Conservation (phyloP, 352 stramenopile genomes). For the Globisporangium camurandrum region DNA sequence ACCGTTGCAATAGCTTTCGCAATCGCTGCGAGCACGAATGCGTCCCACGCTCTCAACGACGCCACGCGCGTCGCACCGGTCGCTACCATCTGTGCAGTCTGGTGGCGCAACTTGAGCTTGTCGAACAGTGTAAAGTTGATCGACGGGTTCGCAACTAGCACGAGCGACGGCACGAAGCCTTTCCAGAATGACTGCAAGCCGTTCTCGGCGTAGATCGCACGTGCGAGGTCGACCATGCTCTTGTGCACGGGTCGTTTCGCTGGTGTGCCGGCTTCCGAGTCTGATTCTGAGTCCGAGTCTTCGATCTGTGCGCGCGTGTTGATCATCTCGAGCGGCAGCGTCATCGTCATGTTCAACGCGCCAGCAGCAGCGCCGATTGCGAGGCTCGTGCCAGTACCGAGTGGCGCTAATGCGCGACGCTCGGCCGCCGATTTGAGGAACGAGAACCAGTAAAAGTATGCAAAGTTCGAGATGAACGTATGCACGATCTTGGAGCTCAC, state of each 20-base stretch:
- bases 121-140: slow-evolving; percentile 90
- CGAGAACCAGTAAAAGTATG: slow-evolving; percentile 85
- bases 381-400: slow-evolving; percentile 65
- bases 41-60: slow-evolving; percentile 56
- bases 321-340: slow-evolving; percentile 82
- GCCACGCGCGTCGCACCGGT: slow-evolving; percentile 25
- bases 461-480: slow-evolving; percentile 73
- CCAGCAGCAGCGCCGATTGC: slow-evolving; percentile 68
- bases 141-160: slow-evolving; percentile 83
- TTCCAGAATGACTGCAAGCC: slow-evolving; percentile 80
- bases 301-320: slow-evolving; percentile 79
- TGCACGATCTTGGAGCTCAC: slow-evolving; percentile 72
- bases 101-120: slow-evolving; percentile 67
- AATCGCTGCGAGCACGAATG: slow-evolving; percentile 76
- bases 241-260: slow-evolving; percentile 12
- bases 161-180: slow-evolving; percentile 80
- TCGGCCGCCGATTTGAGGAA: slow-evolving; percentile 66
- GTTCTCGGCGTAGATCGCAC: slow-evolving; percentile 65
- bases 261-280: slow-evolving; percentile 22
- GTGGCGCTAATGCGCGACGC: slow-evolving; percentile 30
- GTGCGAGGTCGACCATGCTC: slow-evolving; percentile 37
- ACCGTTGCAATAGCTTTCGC: slow-evolving; percentile 81
- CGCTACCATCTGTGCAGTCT: slow-evolving; percentile 40
- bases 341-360: slow-evolving; percentile 86
- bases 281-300: slow-evolving; percentile 33